These are phyloP conservation scores for Penicillium bovifimosum DNA, from an alignment of 495 filamentous ascomycete species.

Conservation along the genomic window DNA sequence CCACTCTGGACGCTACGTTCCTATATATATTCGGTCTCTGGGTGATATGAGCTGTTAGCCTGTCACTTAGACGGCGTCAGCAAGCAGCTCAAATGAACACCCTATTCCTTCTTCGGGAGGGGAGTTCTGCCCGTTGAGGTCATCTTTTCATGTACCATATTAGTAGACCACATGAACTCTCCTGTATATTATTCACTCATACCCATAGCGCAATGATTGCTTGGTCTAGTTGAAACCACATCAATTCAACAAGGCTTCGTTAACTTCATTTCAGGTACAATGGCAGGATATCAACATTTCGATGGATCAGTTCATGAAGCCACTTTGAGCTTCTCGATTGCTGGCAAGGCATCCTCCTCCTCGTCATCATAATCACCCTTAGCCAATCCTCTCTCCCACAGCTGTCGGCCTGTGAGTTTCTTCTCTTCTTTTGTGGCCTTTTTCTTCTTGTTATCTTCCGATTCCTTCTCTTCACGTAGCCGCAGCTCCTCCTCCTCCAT, in stretches of 20 bases:
- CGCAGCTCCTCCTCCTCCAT: conserved; percentile 62
- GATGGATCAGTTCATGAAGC: conserved; percentile 34
- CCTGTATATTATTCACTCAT: conserved; percentile 2
- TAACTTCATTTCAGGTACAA: conserved; percentile 13
- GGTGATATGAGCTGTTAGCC: neutral
- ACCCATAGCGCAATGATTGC: neutral
- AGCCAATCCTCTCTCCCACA: conserved; percentile 79
- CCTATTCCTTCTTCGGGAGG: neutral
- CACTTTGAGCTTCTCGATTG: conserved; percentile 66
- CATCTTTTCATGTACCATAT: neutral
- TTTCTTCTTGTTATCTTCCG: conserved; percentile 75
- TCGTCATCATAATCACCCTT: conserved; percentile 71
- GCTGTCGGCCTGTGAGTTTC: conserved; percentile 71
- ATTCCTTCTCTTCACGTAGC: conserved; percentile 64
- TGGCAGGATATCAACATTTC: conserved; percentile 14
- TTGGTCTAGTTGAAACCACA: neutral
- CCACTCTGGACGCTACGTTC: too few relatives aligned
- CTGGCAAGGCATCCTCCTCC: conserved; percentile 48
- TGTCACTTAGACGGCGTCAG: neutral
- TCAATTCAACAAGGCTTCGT: conserved; percentile 2
- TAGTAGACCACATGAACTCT: neutral
- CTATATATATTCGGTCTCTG: neutral
- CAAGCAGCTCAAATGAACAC: neutral
- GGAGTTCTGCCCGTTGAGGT: neutral
- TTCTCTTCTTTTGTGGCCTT: conserved; percentile 49